phyloP scores from a whole-genome alignment of 495 filamentous ascomycete genomes.

The Usnea hakonensis region DNA sequence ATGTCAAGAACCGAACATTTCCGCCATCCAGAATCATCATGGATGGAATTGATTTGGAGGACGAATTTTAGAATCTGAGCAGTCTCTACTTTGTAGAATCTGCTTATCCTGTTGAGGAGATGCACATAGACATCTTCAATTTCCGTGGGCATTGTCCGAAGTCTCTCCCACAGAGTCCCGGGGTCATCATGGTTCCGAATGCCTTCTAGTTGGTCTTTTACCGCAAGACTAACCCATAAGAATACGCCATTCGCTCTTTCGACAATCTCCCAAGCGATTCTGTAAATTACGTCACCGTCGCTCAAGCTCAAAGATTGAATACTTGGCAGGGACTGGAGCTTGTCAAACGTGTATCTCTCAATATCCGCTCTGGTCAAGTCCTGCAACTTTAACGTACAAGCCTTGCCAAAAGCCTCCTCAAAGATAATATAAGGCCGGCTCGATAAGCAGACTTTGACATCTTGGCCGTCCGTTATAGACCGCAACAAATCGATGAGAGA shows the following conservation, averaged over 20 bases:
- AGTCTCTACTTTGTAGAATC: not conserved
- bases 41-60: too few species aligned
- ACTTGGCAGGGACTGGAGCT: too few species aligned
- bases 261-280: too few species aligned
- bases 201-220: not conserved
- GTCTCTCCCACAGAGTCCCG: not conserved
- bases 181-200: not conserved
- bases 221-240: slow-evolving; percentile 1
- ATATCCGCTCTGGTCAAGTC: slow-evolving; percentile 4
- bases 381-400: not conserved
- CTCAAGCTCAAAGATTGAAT: too few species aligned
- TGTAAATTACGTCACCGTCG: too few species aligned
- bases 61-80: not conserved
- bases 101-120: not conserved
- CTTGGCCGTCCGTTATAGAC: not conserved
- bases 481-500: not conserved
- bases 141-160: not conserved
- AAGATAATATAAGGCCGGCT: slow-evolving; percentile 7
- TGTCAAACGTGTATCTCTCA: not conserved
- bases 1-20: not conserved
- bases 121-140: slow-evolving; percentile 2
- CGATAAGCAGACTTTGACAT: slow-evolving; percentile 9
- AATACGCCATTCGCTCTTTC: not conserved
- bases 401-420: not conserved
- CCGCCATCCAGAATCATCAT: too few species aligned